Evolutionary conservation across 2,329 filamentous ascomycete species (phyloP), one percentile per base, ranked within the genome.

Genomic region (Byssoonygena ceratinophila): DNA sequence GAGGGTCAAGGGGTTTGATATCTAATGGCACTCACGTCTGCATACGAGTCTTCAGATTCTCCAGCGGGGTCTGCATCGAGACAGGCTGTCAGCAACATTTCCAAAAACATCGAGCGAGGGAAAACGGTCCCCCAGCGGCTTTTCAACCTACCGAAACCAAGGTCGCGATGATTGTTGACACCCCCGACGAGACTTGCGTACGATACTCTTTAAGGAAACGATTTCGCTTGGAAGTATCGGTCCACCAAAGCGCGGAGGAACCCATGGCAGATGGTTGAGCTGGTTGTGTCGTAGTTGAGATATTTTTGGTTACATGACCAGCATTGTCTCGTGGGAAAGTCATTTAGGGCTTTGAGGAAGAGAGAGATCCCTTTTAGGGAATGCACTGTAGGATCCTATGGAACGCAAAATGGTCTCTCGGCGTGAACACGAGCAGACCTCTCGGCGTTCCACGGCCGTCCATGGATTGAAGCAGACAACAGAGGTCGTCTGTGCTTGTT

Each of bases 371-470:
- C 51, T 25, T 50, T 37, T 52, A 48, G 50, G 53, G 54, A 54
- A 57, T 62, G 68, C 68, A 68, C 67, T 69, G 68, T 66, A 68
- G 70, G 70, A 70, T 67, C 71, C 68, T 67, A 73, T 73, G 71
- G 71, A 74, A 74, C 71, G 72, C 72, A 72, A 73, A 72, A 66
- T 69, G 69, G 70, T 67, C 71, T 73, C 72, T 73, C 72, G 70
- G 55, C 60, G 55, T 61, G 60, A 63, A 70, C 73, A 71, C 64
- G 71, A 74, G 72, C 61, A 69, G 70, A 74, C 70, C 70, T 68
- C 72, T 72, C 61, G 59, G 71, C 71, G 70, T 73, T 70, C 72
- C 71, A 74, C 70, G 71, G 67, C 65, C 66, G 63, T 68, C 68
- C 69, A 71, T 73, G 59, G 64, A 64, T 52, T 39, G 49, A 36